Evolutionary conservation across 306 rosid species (phyloP), one percentile per base, ranked within the genome.

Genomic region (Astragalus glycyphyllos): DNA sequence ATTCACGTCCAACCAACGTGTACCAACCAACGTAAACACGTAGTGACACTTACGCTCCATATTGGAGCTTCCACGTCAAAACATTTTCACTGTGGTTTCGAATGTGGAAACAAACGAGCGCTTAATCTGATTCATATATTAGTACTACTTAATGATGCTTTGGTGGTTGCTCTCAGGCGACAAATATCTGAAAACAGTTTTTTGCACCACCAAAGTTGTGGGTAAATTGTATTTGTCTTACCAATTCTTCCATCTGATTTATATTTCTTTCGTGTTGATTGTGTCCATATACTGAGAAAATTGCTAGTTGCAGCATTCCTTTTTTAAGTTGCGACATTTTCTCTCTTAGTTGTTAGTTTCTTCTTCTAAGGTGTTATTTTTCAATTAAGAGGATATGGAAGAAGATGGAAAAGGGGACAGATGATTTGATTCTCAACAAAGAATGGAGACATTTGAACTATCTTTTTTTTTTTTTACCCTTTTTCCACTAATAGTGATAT

Each of bases 191-290:
- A 34, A 42, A 37, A 42, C 12, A n/a, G 37, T 8, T 42, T 20
- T 70, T 11, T 71, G 16, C 17, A 57, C 58, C 56, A 26, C 69
- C 16, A 8, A 45, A 63, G 41, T n/a, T 59, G 38, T 49, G 70
- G 56, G 37, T 58, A 69, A 77, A 26, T 14, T 59, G 8, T 38
- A 23, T 45, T n/a, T 58, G 69, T 46, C n/a, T 4, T 53, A 5
- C 9, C 4, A 8, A 6, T 29, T 42, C 17, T 50, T 40, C 15
- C 9, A 69, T 42, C 16, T 17, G 32, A 75, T 58, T 68, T 34
- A 14, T 5, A 34, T 68, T 68, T 44, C 20, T 15, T 23, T 54
- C 54, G 15, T 45, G 49, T 70, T 45, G 55, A 53, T 71, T 23
- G 5, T 60, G 11, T 26, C 31, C 49, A 34, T 45, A 26, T 37